Evolutionary conservation across 352 stramenopile species (phyloP).

Genomic region (Blastocystis sp.): DNA sequence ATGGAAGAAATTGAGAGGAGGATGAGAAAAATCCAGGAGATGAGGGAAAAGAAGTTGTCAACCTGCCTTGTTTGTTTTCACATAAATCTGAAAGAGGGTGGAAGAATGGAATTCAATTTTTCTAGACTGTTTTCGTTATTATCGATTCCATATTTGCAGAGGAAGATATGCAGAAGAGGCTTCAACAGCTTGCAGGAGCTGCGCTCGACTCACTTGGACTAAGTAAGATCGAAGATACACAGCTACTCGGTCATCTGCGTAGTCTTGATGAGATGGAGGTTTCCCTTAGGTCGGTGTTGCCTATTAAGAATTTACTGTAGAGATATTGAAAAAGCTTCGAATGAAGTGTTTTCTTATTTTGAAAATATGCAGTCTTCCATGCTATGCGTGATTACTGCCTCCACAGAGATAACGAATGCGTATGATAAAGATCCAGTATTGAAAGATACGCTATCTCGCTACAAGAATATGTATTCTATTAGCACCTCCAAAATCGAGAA

Average conservation of each 20-base stretch:
- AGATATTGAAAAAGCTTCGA: constrained; percentile 50
- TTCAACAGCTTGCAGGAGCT: constrained; percentile 49
- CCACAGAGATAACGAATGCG: neutral
- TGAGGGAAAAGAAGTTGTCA: neutral
- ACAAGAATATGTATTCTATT: constrained; percentile 2
- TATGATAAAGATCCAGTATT: constrained; percentile 28
- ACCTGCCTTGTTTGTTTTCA: neutral
- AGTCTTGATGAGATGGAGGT: neutral
- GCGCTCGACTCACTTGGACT: constrained; percentile 38
- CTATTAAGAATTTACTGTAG: neutral
- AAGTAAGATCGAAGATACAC: constrained; percentile 13
- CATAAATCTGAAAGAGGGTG: neutral
- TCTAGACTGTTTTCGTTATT: neutral
- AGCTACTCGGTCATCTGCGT: constrained; percentile 1
- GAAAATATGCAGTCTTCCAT: neutral
- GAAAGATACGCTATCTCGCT: neutral
- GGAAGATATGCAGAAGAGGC: neutral
- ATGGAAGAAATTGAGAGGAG: neutral
- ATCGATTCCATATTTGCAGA: neutral
- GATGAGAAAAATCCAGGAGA: neutral
- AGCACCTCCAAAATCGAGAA: neutral
- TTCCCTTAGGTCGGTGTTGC: neutral
- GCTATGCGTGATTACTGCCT: neutral
- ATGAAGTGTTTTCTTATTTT: constrained; percentile 33
- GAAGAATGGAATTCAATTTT: neutral